Conservation (phyloP, 495 filamentous ascomycete species). For the Sporormia fimetaria region DNA sequence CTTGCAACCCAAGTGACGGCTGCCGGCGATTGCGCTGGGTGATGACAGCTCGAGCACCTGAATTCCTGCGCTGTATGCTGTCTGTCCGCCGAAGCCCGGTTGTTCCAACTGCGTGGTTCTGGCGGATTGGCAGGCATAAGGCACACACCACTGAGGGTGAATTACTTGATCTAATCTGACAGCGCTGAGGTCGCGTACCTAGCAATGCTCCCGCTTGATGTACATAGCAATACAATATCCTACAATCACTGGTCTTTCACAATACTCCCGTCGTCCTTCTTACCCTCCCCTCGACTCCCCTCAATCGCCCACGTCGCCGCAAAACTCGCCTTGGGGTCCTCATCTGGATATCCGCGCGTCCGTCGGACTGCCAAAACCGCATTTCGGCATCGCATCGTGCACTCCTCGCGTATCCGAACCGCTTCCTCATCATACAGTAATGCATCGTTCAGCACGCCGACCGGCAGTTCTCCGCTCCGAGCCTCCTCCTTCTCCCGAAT, state of each 20-base stretch:
- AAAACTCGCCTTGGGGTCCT: constrained; percentile 57
- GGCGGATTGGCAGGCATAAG: constrained; percentile 8
- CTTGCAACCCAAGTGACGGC: too few relatives aligned
- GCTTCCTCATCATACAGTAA: constrained; percentile 64
- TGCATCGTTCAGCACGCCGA: constrained; percentile 57
- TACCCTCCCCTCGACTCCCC: constrained; percentile 44
- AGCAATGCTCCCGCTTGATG: too few relatives aligned
- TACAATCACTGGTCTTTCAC: constrained; percentile 45
- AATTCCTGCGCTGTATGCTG: constrained; percentile 8
- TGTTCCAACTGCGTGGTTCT: neutral
- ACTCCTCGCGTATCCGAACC: constrained; percentile 66
- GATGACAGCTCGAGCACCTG: constrained; percentile 24
- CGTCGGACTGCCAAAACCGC: constrained; percentile 68
- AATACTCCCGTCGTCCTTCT: constrained; percentile 53
- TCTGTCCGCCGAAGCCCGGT: constrained; percentile 16
- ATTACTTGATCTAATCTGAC: constrained; percentile 35
- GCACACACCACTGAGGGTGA: constrained; percentile 25
- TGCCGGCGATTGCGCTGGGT: constrained; percentile 18
- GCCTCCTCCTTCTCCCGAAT: constrained; percentile 39
- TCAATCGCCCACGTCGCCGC: constrained; percentile 54
- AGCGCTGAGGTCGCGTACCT: constrained; percentile 14
- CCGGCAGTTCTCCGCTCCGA: constrained; percentile 27
- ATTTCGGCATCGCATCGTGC: constrained; percentile 61
- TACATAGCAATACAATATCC: constrained; percentile 4
- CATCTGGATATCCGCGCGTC: constrained; percentile 60